Percentiles rank a stretch among this genome's conserved stretches.
Conservation (phyloP, 768 basidiomycete species). For the Pleurotus cornucopiae region DNA sequence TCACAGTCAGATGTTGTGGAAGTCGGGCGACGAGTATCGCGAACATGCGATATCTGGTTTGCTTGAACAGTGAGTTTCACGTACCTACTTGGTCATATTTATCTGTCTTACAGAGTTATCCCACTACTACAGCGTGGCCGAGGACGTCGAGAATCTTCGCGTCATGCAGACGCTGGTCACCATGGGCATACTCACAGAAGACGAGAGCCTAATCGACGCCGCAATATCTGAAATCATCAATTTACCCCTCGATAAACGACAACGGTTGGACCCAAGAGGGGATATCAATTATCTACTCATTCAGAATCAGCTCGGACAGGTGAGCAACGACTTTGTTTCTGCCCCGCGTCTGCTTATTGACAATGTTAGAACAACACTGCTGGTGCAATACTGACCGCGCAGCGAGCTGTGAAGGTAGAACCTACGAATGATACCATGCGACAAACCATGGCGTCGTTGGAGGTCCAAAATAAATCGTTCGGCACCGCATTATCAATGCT, state of each 20-base stretch:
- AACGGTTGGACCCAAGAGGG: constrained; percentile 61
- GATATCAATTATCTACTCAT: constrained; percentile 70
- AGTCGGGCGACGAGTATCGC: constrained; percentile 66
- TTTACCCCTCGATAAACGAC: constrained; percentile 62
- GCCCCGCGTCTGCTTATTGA: not conserved
- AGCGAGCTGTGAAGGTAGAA: constrained; percentile 53
- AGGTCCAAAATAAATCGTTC: constrained; percentile 43
- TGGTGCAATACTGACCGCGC: constrained; percentile 48
- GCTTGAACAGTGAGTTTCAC: constrained; percentile 67
- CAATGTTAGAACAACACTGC: constrained; percentile 38
- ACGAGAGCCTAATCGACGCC: constrained; percentile 79
- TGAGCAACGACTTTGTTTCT: constrained; percentile 24
- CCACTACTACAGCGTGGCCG: constrained; percentile 52
- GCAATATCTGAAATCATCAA: constrained; percentile 77
- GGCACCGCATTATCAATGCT: constrained; percentile 46
- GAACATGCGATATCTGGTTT: constrained; percentile 77
- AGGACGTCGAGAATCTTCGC: constrained; percentile 72
- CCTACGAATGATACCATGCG: constrained; percentile 48
- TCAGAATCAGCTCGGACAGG: constrained; percentile 72
- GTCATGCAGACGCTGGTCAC: constrained; percentile 83
- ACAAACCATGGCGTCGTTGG: constrained; percentile 49
- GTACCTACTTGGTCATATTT: too few species aligned
- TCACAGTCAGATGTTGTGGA: constrained; percentile 87
- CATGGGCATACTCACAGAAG: constrained; percentile 82
- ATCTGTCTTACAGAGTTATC: not conserved